Evolutionary conservation across 2,329 filamentous ascomycete genomes (phyloP).

Genomic region (Talaromyces sp.): DNA sequence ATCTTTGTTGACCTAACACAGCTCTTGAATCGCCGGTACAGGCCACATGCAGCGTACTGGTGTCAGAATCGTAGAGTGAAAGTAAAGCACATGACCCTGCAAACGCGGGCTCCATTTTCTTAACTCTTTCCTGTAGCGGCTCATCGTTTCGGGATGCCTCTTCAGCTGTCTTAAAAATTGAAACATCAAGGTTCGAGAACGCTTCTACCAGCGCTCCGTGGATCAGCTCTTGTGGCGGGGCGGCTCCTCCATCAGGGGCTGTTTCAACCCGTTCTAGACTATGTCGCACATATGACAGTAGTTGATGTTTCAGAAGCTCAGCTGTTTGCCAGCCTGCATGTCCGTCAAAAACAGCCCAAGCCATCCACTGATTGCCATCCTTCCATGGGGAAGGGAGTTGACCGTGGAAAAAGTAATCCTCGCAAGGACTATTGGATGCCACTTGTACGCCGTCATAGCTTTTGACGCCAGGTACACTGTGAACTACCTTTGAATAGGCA

Average conservation of each 20-base stretch:
- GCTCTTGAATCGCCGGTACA: slow-evolving; percentile 70
- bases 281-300: slow-evolving; percentile 25
- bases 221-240: slow-evolving; percentile 14
- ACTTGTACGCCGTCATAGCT: slow-evolving; percentile 32
- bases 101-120: slow-evolving; percentile 33
- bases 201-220: slow-evolving; percentile 26
- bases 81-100: slow-evolving; percentile 67
- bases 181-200: slow-evolving; percentile 29
- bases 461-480: slow-evolving; percentile 20
- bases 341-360: slow-evolving; percentile 47
- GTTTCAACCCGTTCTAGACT: slow-evolving; percentile 18
- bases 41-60: slow-evolving; percentile 61
- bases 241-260: not conserved
- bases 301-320: slow-evolving; percentile 25
- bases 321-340: slow-evolving; percentile 36
- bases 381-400: slow-evolving; percentile 26
- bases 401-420: slow-evolving; percentile 32
- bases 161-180: slow-evolving; percentile 27
- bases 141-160: slow-evolving; percentile 17
- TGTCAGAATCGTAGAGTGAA: slow-evolving; percentile 61
- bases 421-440: slow-evolving; percentile 42
- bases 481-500: slow-evolving; percentile 25
- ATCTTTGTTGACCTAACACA: slow-evolving; percentile 55
- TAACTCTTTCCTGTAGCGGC: slow-evolving; percentile 25
- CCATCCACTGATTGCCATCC: slow-evolving; percentile 30